Percentiles rank a stretch among this genome's conserved stretches.
Conservation (phyloP, 306 rosid species). For the Lupinus albus region DNA sequence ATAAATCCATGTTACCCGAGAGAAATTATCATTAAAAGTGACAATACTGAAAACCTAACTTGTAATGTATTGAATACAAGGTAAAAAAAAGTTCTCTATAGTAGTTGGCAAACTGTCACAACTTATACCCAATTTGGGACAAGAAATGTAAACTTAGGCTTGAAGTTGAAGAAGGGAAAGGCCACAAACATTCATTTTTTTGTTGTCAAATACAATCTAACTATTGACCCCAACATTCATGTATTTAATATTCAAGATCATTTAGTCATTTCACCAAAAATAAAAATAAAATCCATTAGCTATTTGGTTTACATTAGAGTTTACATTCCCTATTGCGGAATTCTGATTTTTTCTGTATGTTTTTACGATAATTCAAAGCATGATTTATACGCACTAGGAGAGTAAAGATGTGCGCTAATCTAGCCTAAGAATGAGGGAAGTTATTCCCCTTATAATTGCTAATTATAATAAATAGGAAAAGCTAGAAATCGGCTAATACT, state of each 20-base stretch:
- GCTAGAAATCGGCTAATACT: too few relatives aligned
- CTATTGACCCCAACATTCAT: not conserved
- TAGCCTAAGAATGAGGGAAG: too few relatives aligned
- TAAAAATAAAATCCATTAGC: not conserved
- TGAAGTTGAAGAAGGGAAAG: not conserved
- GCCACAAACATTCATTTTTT: not conserved
- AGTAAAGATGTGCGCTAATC: too few relatives aligned
- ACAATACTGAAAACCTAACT: not conserved
- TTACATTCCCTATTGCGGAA: conserved; percentile 19
- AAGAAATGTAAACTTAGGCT: not conserved
- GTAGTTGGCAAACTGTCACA: not conserved
- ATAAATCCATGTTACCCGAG: not conserved
- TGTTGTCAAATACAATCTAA: not conserved
- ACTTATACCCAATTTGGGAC: not conserved
- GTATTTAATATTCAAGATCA: not conserved
- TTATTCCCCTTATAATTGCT: too few relatives aligned
- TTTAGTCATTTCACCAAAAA: not conserved
- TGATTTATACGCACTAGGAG: too few relatives aligned
- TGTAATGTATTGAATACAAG: not conserved
- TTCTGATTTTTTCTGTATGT: too few relatives aligned
- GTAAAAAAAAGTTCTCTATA: not conserved
- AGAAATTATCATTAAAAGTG: not conserved
- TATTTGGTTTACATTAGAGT: not conserved
- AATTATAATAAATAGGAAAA: too few relatives aligned
- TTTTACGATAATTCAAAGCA: too few relatives aligned